Evolutionary conservation across 768 basidiomycete species (phyloP).

Genomic region (Rhizopogon roseolus): DNA sequence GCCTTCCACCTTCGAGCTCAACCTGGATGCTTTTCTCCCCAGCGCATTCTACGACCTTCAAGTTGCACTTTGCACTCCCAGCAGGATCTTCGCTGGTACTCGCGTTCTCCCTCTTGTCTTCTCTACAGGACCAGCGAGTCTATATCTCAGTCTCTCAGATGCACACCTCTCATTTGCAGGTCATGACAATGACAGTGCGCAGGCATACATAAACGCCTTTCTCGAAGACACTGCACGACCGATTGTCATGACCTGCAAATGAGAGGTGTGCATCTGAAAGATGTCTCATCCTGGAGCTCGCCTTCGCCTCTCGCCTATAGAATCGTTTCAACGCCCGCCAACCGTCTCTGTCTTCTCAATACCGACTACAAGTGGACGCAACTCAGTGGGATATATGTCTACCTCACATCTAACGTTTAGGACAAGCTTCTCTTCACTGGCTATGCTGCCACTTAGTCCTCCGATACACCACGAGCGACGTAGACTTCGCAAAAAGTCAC

Average conservation of each 20-base stretch:
- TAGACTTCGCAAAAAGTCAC: constrained; percentile 73
- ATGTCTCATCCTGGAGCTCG: too few species aligned
- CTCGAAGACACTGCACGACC: constrained; percentile 50
- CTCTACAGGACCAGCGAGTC: constrained; percentile 13
- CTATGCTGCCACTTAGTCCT: constrained; percentile 55
- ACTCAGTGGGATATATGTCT: constrained; percentile 42
- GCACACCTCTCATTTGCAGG: constrained; percentile 46
- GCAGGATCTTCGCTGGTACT: constrained; percentile 58
- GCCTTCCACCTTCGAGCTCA: constrained; percentile 52
- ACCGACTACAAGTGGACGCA: constrained; percentile 42
- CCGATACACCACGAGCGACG: constrained; percentile 59
- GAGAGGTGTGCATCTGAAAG: too few species aligned
- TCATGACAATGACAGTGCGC: constrained; percentile 59
- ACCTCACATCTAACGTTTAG: constrained; percentile 39
- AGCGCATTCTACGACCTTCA: constrained; percentile 72
- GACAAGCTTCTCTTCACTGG: constrained; percentile 34
- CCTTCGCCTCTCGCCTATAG: constrained; percentile 20
- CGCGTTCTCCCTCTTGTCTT: constrained; percentile 27
- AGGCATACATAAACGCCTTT: constrained; percentile 58
- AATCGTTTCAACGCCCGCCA: constrained; percentile 54
- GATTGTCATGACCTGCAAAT: too few species aligned
- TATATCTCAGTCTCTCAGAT: constrained; percentile 35
- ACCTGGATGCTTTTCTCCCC: constrained; percentile 51
- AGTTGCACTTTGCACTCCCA: constrained; percentile 69
- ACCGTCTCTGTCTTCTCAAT: constrained; percentile 66